These are phyloP conservation scores for Pouteria glomerata DNA, from an alignment of 148 eudicot genomes.

Conservation along the genomic window DNA sequence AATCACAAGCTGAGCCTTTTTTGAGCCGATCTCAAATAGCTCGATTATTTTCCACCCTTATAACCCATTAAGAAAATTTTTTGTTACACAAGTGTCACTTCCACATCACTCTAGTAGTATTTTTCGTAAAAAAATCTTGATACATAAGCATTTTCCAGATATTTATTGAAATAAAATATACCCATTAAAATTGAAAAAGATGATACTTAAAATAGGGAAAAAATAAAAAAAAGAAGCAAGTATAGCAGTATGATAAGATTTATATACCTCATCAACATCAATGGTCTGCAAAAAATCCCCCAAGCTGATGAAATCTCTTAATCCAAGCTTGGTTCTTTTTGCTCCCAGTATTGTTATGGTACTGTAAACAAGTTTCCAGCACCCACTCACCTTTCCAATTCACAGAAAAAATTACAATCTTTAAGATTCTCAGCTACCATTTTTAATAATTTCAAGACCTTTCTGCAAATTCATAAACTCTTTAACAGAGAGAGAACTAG, in stretches of 20 bases:
- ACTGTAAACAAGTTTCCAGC: slow-evolving; percentile 83
- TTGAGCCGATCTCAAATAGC: too few relatives aligned
- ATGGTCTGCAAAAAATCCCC: slow-evolving; percentile 71
- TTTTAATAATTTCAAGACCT: too few relatives aligned
- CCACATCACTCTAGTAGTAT: too few relatives aligned
- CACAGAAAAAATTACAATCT: not conserved
- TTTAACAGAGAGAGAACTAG: not conserved
- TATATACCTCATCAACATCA: slow-evolving; percentile 65
- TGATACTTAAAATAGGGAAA: not conserved
- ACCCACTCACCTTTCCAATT: slow-evolving; percentile 62
- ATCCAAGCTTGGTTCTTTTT: slow-evolving; percentile 85
- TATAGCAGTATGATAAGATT: not conserved
- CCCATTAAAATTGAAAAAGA: too few relatives aligned
- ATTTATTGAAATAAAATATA: too few relatives aligned
- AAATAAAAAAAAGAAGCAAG: not conserved
- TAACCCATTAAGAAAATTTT: too few relatives aligned
- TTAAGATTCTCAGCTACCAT: not conserved
- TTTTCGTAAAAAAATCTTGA: too few relatives aligned
- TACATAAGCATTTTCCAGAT: too few relatives aligned
- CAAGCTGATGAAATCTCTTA: slow-evolving; percentile 77
- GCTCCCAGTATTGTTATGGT: slow-evolving; percentile 83
- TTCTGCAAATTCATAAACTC: not conserved
- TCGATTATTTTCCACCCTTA: too few relatives aligned
- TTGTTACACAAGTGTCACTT: too few relatives aligned
- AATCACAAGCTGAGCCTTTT: too few relatives aligned